phyloP scores from a whole-genome alignment of 1,284 basidiomycete species.

The Rhodotorula sp. region DNA sequence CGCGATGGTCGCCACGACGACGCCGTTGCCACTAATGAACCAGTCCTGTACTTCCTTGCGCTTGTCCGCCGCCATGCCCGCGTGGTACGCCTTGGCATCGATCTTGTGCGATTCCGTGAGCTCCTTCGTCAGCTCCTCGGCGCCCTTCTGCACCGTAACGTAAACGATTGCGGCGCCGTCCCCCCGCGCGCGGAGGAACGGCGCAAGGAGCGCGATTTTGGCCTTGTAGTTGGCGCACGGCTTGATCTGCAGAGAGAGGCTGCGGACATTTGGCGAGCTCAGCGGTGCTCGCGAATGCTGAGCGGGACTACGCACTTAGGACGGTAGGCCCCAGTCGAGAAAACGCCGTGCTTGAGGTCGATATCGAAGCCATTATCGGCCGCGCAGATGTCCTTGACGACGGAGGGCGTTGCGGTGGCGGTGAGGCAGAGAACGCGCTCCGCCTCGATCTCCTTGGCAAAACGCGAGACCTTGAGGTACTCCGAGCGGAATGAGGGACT shows the following conservation, averaged over 20 bases:
- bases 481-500: conserved; percentile 50
- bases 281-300: not conserved
- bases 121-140: conserved; percentile 49
- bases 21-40: conserved; percentile 50
- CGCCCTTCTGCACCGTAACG: conserved; percentile 49
- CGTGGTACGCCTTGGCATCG: conserved; percentile 50
- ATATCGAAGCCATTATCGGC: conserved; percentile 45
- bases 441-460: conserved; percentile 43
- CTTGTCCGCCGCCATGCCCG: conserved; percentile 49
- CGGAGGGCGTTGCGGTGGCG: conserved; percentile 50
- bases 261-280: not conserved
- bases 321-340: conserved; percentile 33
- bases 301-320: conserved; percentile 20
- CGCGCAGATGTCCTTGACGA: conserved; percentile 49
- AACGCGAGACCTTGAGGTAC: conserved; percentile 46
- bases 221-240: conserved; percentile 19
- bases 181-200: conserved; percentile 25
- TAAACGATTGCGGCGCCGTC: conserved; percentile 53
- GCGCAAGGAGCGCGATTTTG: conserved; percentile 36
- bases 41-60: conserved; percentile 49
- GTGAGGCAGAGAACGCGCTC: conserved; percentile 49
- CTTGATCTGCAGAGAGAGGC: conserved; percentile 24
- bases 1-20: conserved; percentile 54
- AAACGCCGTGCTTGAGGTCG: conserved; percentile 34
- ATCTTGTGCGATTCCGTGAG: conserved; percentile 45